Evolutionary conservation across 2,329 filamentous ascomycete genomes (phyloP), one percentile per base, ranked within the genome.

Genomic region (Aspergillus puulaauensis): DNA sequence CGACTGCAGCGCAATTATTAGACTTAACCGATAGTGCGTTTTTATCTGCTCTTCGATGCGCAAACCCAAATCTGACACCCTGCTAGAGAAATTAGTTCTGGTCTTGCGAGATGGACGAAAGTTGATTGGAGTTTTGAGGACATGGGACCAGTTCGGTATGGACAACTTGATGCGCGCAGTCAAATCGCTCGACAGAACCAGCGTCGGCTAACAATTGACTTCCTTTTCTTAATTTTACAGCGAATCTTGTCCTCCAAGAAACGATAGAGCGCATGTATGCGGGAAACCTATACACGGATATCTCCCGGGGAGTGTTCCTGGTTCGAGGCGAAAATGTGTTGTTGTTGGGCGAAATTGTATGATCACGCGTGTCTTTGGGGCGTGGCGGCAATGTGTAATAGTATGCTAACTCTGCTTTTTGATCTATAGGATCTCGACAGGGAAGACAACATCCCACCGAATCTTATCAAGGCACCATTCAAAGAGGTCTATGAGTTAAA

Each of bases 281-380:
- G 15, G 71, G 84, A 72, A 77, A 84, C 54, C 70, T 96, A 52
- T 98, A 91, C 73, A 90, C 91, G 60, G 95, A 99, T 73, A 85
- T 96, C 59, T 82, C 86, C 11, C 86, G 91, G 57, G 95, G 95
- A 50, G 86, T 96, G 62, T 98, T 95, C 78, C 84, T 98, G 37
- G 91, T 99, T 46, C 84, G 95, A 58, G 95, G 95, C 65, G 95
- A 99, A 79, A 99, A 99, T 74, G 95, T 99, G n/a, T 82, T 96
- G 52, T 81, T 99, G 45, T 83, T 98, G 17, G 95, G 95, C 39
- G 96, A 98, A 77, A 96, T 99, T 68, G 82, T 84, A 77, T 48
- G 79, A 56, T 11, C 12, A 33, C 44, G 17, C 6, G 7, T 33
- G 24, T 3, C n/a, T 41, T 15, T 9, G 35, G 35, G 5, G 6